Evolutionary conservation across 345 rosid genomes (phyloP).

Genomic region (Lagerstroemia speciosa): DNA sequence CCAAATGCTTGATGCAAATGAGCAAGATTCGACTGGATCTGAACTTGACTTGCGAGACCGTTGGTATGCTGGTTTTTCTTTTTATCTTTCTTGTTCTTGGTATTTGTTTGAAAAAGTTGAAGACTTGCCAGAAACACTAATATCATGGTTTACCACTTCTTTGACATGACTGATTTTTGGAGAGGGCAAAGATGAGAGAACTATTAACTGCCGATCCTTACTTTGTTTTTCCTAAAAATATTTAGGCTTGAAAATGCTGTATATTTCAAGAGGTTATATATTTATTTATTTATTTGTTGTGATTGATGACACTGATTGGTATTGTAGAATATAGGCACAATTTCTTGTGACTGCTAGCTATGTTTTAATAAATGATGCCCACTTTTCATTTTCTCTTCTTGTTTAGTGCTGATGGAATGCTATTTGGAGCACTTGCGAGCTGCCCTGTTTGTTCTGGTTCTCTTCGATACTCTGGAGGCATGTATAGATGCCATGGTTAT

Average conservation of each 20-base stretch:
- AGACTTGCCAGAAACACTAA: background rate
- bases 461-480: conserved; percentile 70
- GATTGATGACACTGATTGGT: background rate
- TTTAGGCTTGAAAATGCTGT: background rate
- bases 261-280: background rate
- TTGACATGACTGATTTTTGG: background rate
- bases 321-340: background rate
- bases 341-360: background rate
- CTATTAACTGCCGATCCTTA: background rate
- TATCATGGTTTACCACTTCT: background rate
- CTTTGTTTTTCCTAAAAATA: background rate
- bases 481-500: conserved; percentile 64
- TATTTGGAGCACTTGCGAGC: conserved; percentile 71
- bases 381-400: conserved; percentile 6
- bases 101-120: background rate
- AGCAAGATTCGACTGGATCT: conserved; percentile 72
- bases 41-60: conserved; percentile 82
- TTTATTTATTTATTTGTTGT: background rate
- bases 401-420: conserved; percentile 88
- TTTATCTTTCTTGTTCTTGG: background rate
- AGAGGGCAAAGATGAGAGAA: background rate
- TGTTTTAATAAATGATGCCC: background rate
- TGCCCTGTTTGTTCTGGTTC: conserved; percentile 70
- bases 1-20: conserved; percentile 67
- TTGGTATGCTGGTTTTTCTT: conserved; percentile 41